Base-by-base conservation (phyloP, 768 basidiomycete species). In the Kwoniella pini region DNA sequence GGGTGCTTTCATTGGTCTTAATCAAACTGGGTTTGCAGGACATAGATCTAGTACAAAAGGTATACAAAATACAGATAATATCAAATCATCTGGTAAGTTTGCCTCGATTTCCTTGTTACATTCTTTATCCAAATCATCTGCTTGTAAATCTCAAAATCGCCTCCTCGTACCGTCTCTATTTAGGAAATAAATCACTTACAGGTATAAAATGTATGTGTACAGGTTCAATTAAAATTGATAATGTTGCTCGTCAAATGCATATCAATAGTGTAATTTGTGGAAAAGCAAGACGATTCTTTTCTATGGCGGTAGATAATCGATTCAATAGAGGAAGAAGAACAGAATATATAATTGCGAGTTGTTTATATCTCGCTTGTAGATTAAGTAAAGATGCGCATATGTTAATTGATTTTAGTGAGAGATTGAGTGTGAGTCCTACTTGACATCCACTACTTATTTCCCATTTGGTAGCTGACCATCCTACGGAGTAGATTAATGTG, bases 321-420 rank as follows among this genome's bases (percentile, higher is more conserved):
- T 99, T 99, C 77, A 95, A 83, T 3, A 91, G 94, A 77, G 96
- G 96, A 9, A 84, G 96, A 26, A 87, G 88, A 71, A 90, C 90
- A 69, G 82, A 91, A 73, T 92, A 96, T 69, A 91, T 99, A 63
- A 89, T 95, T 33, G 96, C 94, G 2, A 90, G 94, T 40, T 99
- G 96, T 76, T 83, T 98, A 45, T 98, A 99, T 74, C 86, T 95
- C 42, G 91, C 93, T 2, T 95, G 93, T 75, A 80, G 95, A 61
- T 87, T 93, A 79, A 89, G 88, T 70, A 90, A 95, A 79, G 91
- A 90, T 24, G 91, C 88, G 57, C 90, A 94, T 77, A 98, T 98
- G 96, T 85, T 99, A 24, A 98, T 99, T 64, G 96, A 99, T 80
- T 98, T 99, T 71, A 91, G 91, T n/a, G 95, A 98, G 75, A 82